Evolutionary conservation across 768 basidiomycete genomes (phyloP), one percentile per base, ranked within the genome.

Genomic region (Lactifluus echinatus): DNA sequence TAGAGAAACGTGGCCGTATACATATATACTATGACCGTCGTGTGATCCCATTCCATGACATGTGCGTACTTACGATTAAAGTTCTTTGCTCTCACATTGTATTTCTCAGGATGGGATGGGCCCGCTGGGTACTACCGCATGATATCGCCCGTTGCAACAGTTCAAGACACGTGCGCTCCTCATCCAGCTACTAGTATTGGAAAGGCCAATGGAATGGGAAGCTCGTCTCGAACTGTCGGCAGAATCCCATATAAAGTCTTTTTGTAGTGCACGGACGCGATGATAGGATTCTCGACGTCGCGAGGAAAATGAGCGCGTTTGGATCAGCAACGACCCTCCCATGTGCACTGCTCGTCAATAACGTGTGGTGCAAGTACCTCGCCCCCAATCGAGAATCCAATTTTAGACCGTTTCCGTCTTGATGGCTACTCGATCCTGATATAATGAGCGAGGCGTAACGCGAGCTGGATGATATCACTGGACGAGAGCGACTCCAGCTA

Each of bases 1-100:
- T 84, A 28, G 80, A 81, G 40, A 80, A 75, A 64, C 73, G 79
- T 50, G 75, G 80, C 55, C 63, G 73, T n/a, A 77, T 40, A 55
- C 63, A 73, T n/a, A 77, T 40, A 17, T 59, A 43, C 52, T 53
- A 51, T 17, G 52, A 43, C 26, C 57, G 57, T 37, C 34, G 45
- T 31, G 29, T 47, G 24, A 39, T 46, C 23, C 33, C 50, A 5
- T 39, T 59, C 36, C n/a, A 17, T 17, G 36, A 37, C 15, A 37
- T 37, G 36, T 37, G 17, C 36, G 26, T 14, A 26, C 15, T 28
- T 11, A 8, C 7, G 0, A 4, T 19, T 8, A 29, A 6, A 14
- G 14, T 43, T 15, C 17, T 8, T 8, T 8, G 24, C 34, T 29
- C 28, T 33, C 11, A 17, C 8, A 14, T 40, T 19, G 53, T 19